Evolutionary conservation across 139 green algal species (phyloP).

Genomic region (Spirogloea muscicola): DNA sequence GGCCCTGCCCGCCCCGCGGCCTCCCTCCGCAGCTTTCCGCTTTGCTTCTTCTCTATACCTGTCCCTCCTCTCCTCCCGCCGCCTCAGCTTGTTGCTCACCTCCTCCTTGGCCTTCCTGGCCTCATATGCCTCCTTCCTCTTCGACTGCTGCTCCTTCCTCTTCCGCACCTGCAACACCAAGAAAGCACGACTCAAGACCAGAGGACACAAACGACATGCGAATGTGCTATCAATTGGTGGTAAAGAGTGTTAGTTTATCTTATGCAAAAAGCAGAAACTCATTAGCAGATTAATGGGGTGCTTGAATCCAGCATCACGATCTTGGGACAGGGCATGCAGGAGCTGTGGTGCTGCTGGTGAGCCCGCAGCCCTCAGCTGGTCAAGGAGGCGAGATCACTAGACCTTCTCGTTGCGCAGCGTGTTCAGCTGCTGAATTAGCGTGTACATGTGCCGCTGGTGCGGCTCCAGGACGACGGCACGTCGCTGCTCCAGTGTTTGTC

Average conservation of each 20-base stretch:
- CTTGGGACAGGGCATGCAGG: neutral
- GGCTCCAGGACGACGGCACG: constrained; percentile 76
- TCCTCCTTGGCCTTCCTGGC: constrained; percentile 60
- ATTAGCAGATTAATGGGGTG: too few species aligned
- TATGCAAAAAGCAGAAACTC: too few species aligned
- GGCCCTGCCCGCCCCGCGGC: neutral
- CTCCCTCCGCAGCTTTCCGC: constrained; percentile 15
- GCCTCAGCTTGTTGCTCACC: constrained; percentile 49
- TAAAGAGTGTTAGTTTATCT: neutral
- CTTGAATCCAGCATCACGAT: too few species aligned
- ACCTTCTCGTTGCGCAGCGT: constrained; percentile 86
- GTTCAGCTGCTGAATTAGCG: constrained; percentile 85
- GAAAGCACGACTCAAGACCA: neutral
- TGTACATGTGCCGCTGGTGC: constrained; percentile 61
- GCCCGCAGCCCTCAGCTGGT: neutral
- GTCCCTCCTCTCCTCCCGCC: constrained; percentile 62
- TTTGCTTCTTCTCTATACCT: constrained; percentile 61
- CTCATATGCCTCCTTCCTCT: constrained; percentile 40
- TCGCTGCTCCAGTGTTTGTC: constrained; percentile 71
- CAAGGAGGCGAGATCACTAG: constrained; percentile 1
- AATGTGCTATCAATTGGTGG: neutral
- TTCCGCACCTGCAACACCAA: constrained; percentile 56
- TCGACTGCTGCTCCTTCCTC: constrained; percentile 55
- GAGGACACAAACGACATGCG: neutral
- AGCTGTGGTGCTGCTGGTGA: neutral